phyloP scores from a whole-genome alignment of 169 alveolate species.

The Eimeria sp. region DNA sequence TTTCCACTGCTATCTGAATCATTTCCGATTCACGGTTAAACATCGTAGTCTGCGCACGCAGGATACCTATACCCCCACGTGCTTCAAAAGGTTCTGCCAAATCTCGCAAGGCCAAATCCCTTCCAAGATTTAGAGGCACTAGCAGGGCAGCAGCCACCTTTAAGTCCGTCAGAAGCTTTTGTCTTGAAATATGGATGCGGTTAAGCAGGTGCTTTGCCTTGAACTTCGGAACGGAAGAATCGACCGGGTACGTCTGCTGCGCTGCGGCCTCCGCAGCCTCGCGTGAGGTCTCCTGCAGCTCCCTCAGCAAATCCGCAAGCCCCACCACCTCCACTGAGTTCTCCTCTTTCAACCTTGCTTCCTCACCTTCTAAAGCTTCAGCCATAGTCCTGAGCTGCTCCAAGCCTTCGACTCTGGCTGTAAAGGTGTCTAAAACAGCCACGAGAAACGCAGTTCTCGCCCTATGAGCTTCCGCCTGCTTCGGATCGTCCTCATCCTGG shows the following conservation, averaged over 20 bases:
- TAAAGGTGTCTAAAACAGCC: background rate
- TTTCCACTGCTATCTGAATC: background rate
- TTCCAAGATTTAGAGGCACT: background rate
- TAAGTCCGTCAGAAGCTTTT: background rate
- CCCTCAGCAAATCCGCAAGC: background rate
- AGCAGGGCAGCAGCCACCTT: background rate
- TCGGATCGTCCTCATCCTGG: background rate
- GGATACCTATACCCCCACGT: background rate
- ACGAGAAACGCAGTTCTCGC: background rate
- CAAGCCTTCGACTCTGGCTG: background rate
- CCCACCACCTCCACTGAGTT: background rate
- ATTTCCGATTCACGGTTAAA: background rate
- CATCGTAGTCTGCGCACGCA: background rate
- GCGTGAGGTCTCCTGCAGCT: background rate
- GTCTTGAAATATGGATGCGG: background rate
- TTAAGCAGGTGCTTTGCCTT: background rate
- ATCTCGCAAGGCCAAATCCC: background rate
- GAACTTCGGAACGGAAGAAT: background rate
- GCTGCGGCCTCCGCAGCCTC: background rate
- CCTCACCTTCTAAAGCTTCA: background rate
- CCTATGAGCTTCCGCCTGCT: background rate
- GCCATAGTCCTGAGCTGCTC: background rate
- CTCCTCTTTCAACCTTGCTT: background rate
- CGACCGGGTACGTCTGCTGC: background rate
- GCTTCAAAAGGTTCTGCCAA: background rate